Evolutionary conservation across 495 filamentous ascomycete genomes (phyloP).

Genomic region (Tuber melanosporum): DNA sequence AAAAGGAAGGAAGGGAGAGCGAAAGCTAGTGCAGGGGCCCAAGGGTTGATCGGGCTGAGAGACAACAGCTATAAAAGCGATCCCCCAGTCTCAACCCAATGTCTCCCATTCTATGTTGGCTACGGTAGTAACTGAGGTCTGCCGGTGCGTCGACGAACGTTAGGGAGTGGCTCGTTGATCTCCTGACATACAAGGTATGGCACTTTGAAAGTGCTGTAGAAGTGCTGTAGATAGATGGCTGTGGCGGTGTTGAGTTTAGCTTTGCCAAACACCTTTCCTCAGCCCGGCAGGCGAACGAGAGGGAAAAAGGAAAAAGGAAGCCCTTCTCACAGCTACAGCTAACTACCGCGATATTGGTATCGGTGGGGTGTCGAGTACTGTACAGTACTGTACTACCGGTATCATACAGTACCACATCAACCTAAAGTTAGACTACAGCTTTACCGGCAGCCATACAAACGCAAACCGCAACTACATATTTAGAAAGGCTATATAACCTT

Average conservation of each 20-base stretch:
- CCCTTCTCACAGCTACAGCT: not conserved
- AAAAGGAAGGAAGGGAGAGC: not conserved
- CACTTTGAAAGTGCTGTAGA: not conserved
- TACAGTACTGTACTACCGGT: not conserved
- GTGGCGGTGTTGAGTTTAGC: not conserved
- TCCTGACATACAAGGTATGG: not conserved
- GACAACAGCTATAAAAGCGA: not conserved
- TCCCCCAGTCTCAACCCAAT: not conserved
- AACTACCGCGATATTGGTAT: not conserved
- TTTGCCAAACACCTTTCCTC: not conserved
- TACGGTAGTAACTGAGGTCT: not conserved
- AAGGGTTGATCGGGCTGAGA: conserved; percentile 1
- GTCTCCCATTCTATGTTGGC: not conserved
- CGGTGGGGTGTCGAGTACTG: not conserved
- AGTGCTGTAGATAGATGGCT: not conserved
- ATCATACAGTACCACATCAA: not conserved
- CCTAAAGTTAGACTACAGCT: no score
- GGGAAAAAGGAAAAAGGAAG: not conserved
- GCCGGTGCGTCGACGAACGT: not conserved
- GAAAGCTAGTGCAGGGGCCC: not conserved
- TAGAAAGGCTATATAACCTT: not conserved
- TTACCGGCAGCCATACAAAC: not conserved
- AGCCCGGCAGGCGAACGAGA: not conserved
- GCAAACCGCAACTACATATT: not conserved
- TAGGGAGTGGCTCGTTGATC: not conserved